phyloP scores from a whole-genome alignment of 2,329 filamentous ascomycete genomes.

The Aspergillus versicolor region DNA sequence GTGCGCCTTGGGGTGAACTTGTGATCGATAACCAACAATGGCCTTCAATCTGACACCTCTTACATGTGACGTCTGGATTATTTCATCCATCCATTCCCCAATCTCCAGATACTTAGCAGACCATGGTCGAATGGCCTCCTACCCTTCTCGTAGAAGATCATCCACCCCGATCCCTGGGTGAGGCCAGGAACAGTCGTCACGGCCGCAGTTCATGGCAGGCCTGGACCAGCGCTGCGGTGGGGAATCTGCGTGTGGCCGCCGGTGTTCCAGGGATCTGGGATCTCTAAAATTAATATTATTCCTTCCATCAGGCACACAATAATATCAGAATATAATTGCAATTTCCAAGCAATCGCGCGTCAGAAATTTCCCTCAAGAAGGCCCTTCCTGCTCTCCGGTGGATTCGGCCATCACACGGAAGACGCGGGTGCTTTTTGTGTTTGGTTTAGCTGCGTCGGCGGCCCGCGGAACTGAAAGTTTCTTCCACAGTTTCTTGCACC shows the following conservation, averaged over 20 bases:
- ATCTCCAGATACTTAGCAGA: not conserved
- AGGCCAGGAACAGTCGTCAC: slow-evolving; percentile 1
- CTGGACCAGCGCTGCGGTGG: slow-evolving; percentile 8
- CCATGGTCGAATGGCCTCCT: not conserved
- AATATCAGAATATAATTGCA: too few relatives aligned
- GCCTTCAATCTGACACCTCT: slow-evolving; percentile 13
- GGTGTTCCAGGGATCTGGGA: slow-evolving; percentile 19
- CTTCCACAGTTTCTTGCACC: slow-evolving; percentile 1
- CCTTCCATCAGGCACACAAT: too few relatives aligned
- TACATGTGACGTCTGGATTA: not conserved
- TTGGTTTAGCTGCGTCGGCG: not conserved
- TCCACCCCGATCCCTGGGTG: not conserved
- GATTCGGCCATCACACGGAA: not conserved
- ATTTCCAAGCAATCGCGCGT: not conserved
- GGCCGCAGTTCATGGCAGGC: slow-evolving; percentile 7
- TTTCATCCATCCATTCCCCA: not conserved
- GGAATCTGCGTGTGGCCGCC: slow-evolving; percentile 18
- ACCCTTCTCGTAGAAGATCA: slow-evolving; percentile 3
- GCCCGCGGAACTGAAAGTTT: not conserved
- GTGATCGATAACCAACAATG: slow-evolving; percentile 4
- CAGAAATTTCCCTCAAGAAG: not conserved
- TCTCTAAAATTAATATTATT: not conserved
- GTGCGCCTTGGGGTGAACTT: not conserved
- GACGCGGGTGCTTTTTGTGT: not conserved
- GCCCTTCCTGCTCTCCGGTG: not conserved